Conservation (phyloP, 2,329 filamentous ascomycete species). For the Nigrospora osmanthi region DNA sequence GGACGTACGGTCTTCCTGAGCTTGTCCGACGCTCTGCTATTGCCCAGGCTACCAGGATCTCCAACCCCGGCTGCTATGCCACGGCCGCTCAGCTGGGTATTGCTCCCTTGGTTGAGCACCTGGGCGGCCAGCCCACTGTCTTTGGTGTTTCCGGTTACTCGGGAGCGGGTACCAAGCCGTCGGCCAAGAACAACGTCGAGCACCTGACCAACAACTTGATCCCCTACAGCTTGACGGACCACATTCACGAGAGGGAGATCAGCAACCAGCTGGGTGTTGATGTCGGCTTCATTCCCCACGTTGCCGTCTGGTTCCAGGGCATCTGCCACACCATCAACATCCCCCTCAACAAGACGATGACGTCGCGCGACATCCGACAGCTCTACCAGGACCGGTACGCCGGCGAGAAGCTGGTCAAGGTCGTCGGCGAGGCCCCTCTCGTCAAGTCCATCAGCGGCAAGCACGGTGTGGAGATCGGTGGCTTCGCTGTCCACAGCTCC, state of each 20-base stretch:
- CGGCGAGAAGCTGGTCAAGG: slow-evolving; percentile 89
- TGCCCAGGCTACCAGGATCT: slow-evolving; percentile 70
- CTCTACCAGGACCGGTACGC: slow-evolving; percentile 95
- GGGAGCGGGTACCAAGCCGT: slow-evolving; percentile 89
- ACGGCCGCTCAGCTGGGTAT: slow-evolving; percentile 89
- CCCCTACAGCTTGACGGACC: slow-evolving; percentile 84
- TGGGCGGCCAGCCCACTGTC: slow-evolving; percentile 71
- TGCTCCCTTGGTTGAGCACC: slow-evolving; percentile 66
- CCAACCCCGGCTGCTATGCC: slow-evolving; percentile 92
- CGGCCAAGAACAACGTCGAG: slow-evolving; percentile 84
- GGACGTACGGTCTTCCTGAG: slow-evolving; percentile 90
- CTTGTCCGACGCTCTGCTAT: slow-evolving; percentile 71
- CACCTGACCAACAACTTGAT: slow-evolving; percentile 82
- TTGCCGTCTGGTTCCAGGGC: slow-evolving; percentile 94
- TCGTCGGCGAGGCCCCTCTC: slow-evolving; percentile 76
- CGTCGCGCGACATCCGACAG: slow-evolving; percentile 83
- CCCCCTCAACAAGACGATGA: slow-evolving; percentile 79
- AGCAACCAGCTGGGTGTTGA: slow-evolving; percentile 64
- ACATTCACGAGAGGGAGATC: slow-evolving; percentile 93
- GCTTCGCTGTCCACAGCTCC: slow-evolving; percentile 83
- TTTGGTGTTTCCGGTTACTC: slow-evolving; percentile 94
- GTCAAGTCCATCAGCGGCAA: slow-evolving; percentile 80
- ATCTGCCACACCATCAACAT: slow-evolving; percentile 90
- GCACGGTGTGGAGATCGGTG: slow-evolving; percentile 89
- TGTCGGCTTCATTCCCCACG: slow-evolving; percentile 86